A percentile compares a stretch with the other conserved stretches of the same genome.
phyloP scores from a whole-genome alignment of 2,329 filamentous ascomycete species.

The Metarhizium brunneum region DNA sequence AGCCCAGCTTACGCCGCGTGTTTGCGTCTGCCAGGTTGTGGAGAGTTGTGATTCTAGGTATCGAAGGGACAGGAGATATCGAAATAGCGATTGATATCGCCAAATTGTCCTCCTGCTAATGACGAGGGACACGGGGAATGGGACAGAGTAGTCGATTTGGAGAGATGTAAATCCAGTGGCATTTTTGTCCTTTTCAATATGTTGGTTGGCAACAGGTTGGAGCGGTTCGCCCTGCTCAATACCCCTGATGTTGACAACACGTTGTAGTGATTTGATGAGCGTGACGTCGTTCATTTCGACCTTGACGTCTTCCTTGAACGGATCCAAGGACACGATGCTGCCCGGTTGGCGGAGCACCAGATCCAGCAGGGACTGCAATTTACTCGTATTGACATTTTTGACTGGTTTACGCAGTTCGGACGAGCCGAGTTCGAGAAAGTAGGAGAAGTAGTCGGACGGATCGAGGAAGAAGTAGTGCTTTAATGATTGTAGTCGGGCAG shows the following conservation, averaged over 20 bases:
- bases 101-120: constrained; percentile 96
- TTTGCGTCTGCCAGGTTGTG: constrained; percentile 84
- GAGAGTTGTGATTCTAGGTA: constrained; percentile 84
- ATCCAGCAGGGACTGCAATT: constrained; percentile 92
- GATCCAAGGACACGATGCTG: constrained; percentile 85
- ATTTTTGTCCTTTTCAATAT: constrained; percentile 72
- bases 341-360: constrained; percentile 93
- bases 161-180: constrained; percentile 86
- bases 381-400: constrained; percentile 80
- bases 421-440: constrained; percentile 86
- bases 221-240: constrained; percentile 84
- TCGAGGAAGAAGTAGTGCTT: constrained; percentile 99
- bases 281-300: constrained; percentile 95
- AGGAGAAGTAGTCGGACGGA: constrained; percentile 94
- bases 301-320: constrained; percentile 97
- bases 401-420: constrained; percentile 87
- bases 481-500: constrained; percentile 75
- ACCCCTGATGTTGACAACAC: constrained; percentile 92
- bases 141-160: constrained; percentile 88
- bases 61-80: constrained; percentile 81
- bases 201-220: constrained; percentile 58
- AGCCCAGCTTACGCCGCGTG: constrained; percentile 70
- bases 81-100: constrained; percentile 91
- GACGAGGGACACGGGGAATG: constrained; percentile 90
- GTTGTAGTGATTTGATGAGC: constrained; percentile 87